Evolutionary conservation across 139 green algal genomes (phyloP).

Genomic region (Coelastrella sp.): DNA sequence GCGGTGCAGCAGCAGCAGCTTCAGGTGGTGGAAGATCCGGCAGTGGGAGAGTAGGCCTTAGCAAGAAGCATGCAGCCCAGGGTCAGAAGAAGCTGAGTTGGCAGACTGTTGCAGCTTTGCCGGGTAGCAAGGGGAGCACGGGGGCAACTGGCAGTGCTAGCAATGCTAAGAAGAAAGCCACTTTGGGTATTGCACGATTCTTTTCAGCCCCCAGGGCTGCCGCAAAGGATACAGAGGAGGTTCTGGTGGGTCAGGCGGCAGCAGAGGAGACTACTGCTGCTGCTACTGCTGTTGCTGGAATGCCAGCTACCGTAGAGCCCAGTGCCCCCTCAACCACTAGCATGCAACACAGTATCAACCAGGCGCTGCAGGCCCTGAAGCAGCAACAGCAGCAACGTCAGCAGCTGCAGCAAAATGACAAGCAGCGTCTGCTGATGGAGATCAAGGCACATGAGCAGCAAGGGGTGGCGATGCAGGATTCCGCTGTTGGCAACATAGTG

Average conservation of each 20-base stretch:
- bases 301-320: neutral
- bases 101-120: no score
- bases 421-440: neutral
- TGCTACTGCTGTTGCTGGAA: neutral
- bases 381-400: slow-evolving; percentile 37
- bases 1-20: slow-evolving; percentile 12
- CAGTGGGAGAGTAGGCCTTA: neutral
- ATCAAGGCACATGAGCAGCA: slow-evolving; percentile 20
- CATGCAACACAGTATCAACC: slow-evolving; percentile 18
- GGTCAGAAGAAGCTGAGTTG: neutral
- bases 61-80: neutral
- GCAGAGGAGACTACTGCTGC: neutral
- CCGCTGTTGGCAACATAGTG: neutral
- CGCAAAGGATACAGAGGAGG: neutral
- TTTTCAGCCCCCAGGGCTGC: slow-evolving; percentile 8
- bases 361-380: slow-evolving; percentile 21
- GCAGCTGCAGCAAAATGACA: neutral
- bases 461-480: neutral
- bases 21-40: neutral
- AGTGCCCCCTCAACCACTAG: neutral
- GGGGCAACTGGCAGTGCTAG: neutral
- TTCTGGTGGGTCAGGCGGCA: no score
- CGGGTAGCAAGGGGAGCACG: slow-evolving; percentile 16
- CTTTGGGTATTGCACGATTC: slow-evolving; percentile 29
- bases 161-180: neutral